Conservation (phyloP, 176 grass and related monocot genomes). For the Pontederia paniculata region DNA sequence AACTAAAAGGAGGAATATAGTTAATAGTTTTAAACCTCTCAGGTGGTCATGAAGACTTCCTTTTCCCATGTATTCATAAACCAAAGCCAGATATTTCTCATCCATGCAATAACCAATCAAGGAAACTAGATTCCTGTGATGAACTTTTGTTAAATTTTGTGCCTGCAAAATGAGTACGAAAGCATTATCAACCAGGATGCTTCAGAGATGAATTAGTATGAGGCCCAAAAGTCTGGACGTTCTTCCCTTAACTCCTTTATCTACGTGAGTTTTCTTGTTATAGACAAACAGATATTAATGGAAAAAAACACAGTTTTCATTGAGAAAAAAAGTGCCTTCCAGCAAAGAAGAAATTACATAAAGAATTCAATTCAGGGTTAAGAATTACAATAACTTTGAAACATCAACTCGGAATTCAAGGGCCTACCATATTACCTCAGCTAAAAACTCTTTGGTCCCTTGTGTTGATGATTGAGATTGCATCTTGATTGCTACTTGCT, state of each 20-base stretch:
- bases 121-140: constrained; percentile 50
- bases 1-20: too few relatives aligned
- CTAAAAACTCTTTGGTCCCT: constrained; percentile 38
- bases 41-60: constrained; percentile 43
- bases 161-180: constrained; percentile 19
- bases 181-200: neutral
- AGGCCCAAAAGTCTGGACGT: too few relatives aligned
- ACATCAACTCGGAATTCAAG: neutral
- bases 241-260: too few relatives aligned
- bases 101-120: constrained; percentile 62
- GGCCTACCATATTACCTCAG: constrained; percentile 26
- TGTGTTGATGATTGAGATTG: constrained; percentile 33
- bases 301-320: too few relatives aligned
- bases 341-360: too few relatives aligned
- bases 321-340: too few relatives aligned
- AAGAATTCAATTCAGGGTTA: too few relatives aligned
- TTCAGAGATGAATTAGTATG: neutral
- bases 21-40: constrained; percentile 6
- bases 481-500: constrained; percentile 50
- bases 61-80: constrained; percentile 56
- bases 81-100: constrained; percentile 34
- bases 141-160: constrained; percentile 35
- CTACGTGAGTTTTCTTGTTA: too few relatives aligned
- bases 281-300: neutral
- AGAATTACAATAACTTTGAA: neutral